These are phyloP conservation scores for Striga asiatica DNA, from an alignment of 257 asterid species.

Conservation along the genomic window DNA sequence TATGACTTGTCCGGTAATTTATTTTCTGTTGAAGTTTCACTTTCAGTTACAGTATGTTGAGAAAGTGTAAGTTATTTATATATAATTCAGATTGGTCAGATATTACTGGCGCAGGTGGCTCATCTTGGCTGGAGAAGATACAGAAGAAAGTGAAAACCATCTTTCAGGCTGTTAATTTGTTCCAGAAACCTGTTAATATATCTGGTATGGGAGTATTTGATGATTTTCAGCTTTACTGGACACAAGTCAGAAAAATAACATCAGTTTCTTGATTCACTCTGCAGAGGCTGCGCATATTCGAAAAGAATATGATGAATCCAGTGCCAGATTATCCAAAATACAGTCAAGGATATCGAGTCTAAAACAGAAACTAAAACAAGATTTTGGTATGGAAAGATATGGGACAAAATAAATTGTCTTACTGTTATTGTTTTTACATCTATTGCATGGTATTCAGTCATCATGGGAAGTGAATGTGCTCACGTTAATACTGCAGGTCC, in stretches of 20 bases:
- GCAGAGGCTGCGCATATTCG: constrained; percentile 77
- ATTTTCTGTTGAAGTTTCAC: constrained; percentile 11
- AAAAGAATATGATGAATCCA: constrained; percentile 79
- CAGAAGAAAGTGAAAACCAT: constrained; percentile 52
- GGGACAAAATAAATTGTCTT: constrained; percentile 1
- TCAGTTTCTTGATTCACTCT: constrained; percentile 20
- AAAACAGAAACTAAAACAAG: constrained; percentile 71
- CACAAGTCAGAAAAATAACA: constrained; percentile 14
- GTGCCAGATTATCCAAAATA: constrained; percentile 68
- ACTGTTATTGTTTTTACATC: not conserved
- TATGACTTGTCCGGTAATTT: constrained; percentile 53
- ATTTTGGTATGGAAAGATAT: constrained; percentile 54
- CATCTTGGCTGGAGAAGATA: constrained; percentile 88
- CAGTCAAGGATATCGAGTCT: constrained; percentile 87
- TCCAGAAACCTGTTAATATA: constrained; percentile 71
- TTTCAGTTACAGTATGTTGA: constrained; percentile 5
- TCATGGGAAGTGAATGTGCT: constrained; percentile 14
- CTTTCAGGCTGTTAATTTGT: constrained; percentile 59
- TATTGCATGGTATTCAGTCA: not conserved
- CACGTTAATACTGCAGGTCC: constrained; percentile 55
- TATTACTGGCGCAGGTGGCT: constrained; percentile 33
- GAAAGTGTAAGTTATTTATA: constrained; percentile 12
- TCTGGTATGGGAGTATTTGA: constrained; percentile 28
- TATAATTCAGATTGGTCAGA: constrained; percentile 38
- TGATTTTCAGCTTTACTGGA: constrained; percentile 7